These are phyloP conservation scores for Gremmenia infestans DNA, from an alignment of 2,329 filamentous ascomycete species.

Conservation along the genomic window DNA sequence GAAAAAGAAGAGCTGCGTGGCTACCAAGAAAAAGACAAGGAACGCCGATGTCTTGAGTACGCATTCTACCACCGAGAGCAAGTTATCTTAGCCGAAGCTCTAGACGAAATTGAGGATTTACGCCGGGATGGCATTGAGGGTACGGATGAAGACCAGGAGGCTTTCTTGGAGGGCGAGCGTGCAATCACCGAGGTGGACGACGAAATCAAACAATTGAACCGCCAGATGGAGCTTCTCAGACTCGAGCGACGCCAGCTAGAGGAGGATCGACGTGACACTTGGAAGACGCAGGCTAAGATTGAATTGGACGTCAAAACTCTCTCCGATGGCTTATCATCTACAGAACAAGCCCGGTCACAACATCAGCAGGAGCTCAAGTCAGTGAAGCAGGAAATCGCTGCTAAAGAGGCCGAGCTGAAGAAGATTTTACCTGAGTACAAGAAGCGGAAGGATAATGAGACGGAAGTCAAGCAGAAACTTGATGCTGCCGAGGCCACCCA, in stretches of 20 bases:
- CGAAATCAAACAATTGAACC: slow-evolving; percentile 73
- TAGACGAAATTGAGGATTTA: slow-evolving; percentile 78
- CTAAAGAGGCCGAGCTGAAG: slow-evolving; percentile 71
- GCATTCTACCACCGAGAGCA: slow-evolving; percentile 91
- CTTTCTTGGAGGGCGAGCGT: slow-evolving; percentile 73
- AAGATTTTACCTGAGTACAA: slow-evolving; percentile 74
- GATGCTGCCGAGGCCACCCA: slow-evolving; percentile 71
- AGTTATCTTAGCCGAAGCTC: slow-evolving; percentile 66
- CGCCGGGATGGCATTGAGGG: slow-evolving; percentile 79
- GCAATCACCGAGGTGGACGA: slow-evolving; percentile 71
- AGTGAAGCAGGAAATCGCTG: slow-evolving; percentile 67
- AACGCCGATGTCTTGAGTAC: slow-evolving; percentile 88
- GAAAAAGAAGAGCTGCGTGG: slow-evolving; percentile 94
- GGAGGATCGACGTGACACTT: slow-evolving; percentile 78
- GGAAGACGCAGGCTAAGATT: slow-evolving; percentile 74
- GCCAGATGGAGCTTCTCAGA: slow-evolving; percentile 77
- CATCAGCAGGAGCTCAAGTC: slow-evolving; percentile 68
- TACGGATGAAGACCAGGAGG: slow-evolving; percentile 73
- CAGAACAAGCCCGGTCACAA: slow-evolving; percentile 66
- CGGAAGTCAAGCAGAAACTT: slow-evolving; percentile 63
- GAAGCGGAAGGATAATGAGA: slow-evolving; percentile 67
- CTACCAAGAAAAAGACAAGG: slow-evolving; percentile 91
- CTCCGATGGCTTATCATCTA: slow-evolving; percentile 73
- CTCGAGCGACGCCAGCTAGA: slow-evolving; percentile 85
- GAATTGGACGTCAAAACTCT: slow-evolving; percentile 81